Percentiles rank a stretch among this genome's conserved stretches.
These are phyloP conservation scores for Zymoseptoria ardabiliae DNA, from an alignment of 2,329 filamentous ascomycete genomes.

Conservation along the genomic window DNA sequence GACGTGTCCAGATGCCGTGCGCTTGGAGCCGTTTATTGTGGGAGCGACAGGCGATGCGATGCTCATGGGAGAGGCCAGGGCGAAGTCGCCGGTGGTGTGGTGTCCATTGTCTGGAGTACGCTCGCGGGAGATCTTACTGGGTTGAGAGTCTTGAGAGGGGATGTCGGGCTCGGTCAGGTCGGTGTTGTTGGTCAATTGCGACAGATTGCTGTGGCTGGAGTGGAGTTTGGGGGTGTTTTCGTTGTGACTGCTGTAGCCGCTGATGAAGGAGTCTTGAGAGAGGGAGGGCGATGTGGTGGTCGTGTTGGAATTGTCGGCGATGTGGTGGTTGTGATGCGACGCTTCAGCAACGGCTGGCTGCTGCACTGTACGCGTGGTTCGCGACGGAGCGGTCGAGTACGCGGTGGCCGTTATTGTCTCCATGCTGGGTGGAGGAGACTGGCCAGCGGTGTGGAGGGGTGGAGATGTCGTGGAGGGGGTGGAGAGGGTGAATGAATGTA, in stretches of 20 bases:
- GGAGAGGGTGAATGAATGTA: background rate
- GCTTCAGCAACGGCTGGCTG: constrained; percentile 2
- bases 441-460: background rate
- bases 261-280: constrained; percentile 26
- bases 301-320: background rate
- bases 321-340: background rate
- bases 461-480: background rate
- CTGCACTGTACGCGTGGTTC: constrained; percentile 19
- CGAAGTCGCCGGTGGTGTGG: constrained; percentile 17
- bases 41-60: constrained; percentile 31
- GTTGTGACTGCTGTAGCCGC: constrained; percentile 20
- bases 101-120: constrained; percentile 12
- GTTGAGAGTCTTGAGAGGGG: constrained; percentile 1
- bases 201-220: constrained; percentile 22
- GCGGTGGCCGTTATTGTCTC: constrained; percentile 15
- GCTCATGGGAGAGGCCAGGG: constrained; percentile 33
- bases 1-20: constrained; percentile 67
- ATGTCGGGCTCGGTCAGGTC: constrained; percentile 16
- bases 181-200: constrained; percentile 27
- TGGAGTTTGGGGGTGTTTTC: constrained; percentile 9
- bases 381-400: constrained; percentile 7
- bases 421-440: constrained; percentile 7
- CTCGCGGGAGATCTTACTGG: constrained; percentile 7
- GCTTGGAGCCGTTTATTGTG: constrained; percentile 51
- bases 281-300: constrained; percentile 20